phyloP scores from a whole-genome alignment of 805 yeast genomes.

The Metschnikowia sp. region DNA sequence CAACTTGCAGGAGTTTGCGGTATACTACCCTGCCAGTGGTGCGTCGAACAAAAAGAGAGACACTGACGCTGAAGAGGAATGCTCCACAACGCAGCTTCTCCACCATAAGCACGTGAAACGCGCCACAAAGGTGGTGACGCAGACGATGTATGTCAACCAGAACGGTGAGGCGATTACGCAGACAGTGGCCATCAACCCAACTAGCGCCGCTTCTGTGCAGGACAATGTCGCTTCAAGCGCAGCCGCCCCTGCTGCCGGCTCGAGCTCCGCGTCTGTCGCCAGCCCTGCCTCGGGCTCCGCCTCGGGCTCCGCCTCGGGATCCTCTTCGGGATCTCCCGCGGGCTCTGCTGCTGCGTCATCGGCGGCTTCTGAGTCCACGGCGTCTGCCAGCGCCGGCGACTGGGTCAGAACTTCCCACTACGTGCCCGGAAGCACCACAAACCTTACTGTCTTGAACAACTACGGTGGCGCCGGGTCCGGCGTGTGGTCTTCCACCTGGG shows the following conservation, averaged over 20 bases:
- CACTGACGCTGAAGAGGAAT: conserved; percentile 41
- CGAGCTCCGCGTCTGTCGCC: background rate
- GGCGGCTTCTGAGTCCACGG: conserved; percentile 25
- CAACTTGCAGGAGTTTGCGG: conserved; percentile 80
- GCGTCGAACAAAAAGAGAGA: conserved; percentile 40
- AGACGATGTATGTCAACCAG: conserved; percentile 68
- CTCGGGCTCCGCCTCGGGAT: conserved; percentile 5
- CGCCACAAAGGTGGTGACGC: conserved; percentile 70
- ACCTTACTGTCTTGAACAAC: conserved; percentile 81
- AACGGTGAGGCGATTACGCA: conserved; percentile 43
- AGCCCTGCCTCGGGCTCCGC: conserved; percentile 1
- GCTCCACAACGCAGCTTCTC: conserved; percentile 42
- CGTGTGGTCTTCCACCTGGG: conserved; percentile 79
- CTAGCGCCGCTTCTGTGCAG: background rate
- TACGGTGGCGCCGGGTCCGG: conserved; percentile 91
- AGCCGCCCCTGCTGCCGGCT: background rate
- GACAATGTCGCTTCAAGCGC: background rate
- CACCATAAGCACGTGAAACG: conserved; percentile 52
- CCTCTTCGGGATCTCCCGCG: conserved; percentile 20
- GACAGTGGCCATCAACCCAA: conserved; percentile 2
- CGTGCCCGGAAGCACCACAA: conserved; percentile 64
- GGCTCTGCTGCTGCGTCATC: conserved; percentile 29
- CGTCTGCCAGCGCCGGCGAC: conserved; percentile 17
- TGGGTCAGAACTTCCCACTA: conserved; percentile 76
- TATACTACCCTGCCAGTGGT: conserved; percentile 66